These are phyloP conservation scores for Hyaloscypha bicolor DNA, from an alignment of 495 filamentous ascomycete species.

Conservation along the genomic window DNA sequence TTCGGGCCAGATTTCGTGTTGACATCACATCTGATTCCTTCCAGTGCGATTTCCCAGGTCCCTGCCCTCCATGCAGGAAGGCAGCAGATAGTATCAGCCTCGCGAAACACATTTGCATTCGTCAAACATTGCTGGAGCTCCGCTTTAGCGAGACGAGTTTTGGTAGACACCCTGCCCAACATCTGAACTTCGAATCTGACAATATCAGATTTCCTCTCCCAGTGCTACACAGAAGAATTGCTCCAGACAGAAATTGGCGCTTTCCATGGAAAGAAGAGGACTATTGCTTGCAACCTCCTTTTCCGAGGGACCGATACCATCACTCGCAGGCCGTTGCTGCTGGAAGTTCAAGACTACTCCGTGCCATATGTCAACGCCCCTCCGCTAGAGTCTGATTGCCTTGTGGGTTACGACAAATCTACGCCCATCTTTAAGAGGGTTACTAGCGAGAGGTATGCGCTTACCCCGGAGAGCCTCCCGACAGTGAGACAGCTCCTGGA, in stretches of 20 bases:
- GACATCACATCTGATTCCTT: not conserved
- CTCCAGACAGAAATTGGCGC: not conserved
- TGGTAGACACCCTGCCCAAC: not conserved
- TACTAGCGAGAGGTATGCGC: not conserved
- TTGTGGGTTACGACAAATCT: not conserved
- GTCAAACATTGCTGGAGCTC: not conserved
- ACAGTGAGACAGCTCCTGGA: not conserved
- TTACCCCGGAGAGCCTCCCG: not conserved
- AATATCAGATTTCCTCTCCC: not conserved
- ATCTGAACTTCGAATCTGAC: not conserved
- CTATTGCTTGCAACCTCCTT: not conserved
- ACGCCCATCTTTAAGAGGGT: not conserved
- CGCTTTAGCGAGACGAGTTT: not conserved
- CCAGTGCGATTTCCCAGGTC: not conserved
- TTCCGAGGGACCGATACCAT: not conserved
- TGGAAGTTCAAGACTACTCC: conserved; percentile 2
- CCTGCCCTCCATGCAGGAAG: not conserved
- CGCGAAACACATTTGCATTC: not conserved
- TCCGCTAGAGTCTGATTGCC: not conserved
- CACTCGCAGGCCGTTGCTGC: not conserved
- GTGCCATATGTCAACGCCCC: not conserved
- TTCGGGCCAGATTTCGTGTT: not conserved
- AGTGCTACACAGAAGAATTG: not conserved
- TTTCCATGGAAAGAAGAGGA: not conserved
- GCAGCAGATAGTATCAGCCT: not conserved